These are phyloP conservation scores for sunflower (Helianthus annuus) DNA, from an alignment of 129 eudicot species.

Conservation along the genomic window DNA sequence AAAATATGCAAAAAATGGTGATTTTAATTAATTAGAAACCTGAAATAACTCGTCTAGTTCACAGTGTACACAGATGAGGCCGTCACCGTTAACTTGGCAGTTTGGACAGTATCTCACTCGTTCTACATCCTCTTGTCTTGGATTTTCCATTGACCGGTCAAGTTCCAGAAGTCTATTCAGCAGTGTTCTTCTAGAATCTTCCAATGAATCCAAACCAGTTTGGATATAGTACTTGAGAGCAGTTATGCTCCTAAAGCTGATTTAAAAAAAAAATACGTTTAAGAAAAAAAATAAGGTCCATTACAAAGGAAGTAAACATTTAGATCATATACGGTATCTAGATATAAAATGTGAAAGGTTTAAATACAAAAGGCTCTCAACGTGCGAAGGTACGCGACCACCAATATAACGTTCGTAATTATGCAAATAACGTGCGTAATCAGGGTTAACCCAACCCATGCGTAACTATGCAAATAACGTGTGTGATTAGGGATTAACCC, in stretches of 20 bases:
- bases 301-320: conserved; percentile 7
- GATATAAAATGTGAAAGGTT: too few relatives aligned
- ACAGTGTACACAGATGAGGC: conserved; percentile 80
- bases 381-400: too few relatives aligned
- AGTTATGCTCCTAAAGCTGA: conserved; percentile 77
- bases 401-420: too few relatives aligned
- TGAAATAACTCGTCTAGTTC: conserved; percentile 86
- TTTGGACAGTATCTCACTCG: conserved; percentile 87
- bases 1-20: neutral
- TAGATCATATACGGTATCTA: neutral
- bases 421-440: too few relatives aligned
- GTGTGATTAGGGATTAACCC: too few relatives aligned
- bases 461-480: too few relatives aligned
- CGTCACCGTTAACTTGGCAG: conserved; percentile 69
- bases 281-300: neutral
- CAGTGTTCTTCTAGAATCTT: conserved; percentile 68
- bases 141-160: conserved; percentile 80
- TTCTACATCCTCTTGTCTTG: conserved; percentile 74
- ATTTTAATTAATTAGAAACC: conserved; percentile 40
- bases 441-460: too few relatives aligned
- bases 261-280: conserved; percentile 9
- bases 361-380: too few relatives aligned
- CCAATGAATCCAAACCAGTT: conserved; percentile 77
- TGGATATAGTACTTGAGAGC: conserved; percentile 71
- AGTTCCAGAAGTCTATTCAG: conserved; percentile 67